Evolutionary conservation across 1,139 yeast species (phyloP).

Genomic region (Diutina siamensis): DNA sequence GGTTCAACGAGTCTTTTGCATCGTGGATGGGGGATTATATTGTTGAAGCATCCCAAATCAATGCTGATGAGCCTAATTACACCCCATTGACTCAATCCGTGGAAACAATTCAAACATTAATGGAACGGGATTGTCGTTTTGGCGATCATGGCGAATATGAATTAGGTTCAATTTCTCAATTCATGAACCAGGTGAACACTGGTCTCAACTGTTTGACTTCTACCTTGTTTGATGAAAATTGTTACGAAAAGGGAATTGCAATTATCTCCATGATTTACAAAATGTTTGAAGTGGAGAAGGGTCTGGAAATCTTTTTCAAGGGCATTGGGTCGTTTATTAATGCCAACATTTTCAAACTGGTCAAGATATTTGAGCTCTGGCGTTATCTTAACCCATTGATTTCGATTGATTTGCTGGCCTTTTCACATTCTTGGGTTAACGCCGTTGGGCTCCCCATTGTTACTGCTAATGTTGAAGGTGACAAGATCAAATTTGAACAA

Average conservation of each 20-base stretch:
- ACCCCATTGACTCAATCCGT: constrained; percentile 14
- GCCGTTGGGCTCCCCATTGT: constrained; percentile 49
- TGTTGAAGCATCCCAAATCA: constrained; percentile 14
- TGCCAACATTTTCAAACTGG: constrained; percentile 21
- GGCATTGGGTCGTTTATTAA: constrained; percentile 34
- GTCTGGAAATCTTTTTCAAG: constrained; percentile 17
- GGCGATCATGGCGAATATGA: constrained; percentile 14
- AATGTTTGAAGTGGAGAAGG: constrained; percentile 24
- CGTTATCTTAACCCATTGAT: constrained; percentile 21
- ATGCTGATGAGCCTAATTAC: constrained; percentile 15
- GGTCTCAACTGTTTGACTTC: constrained; percentile 30
- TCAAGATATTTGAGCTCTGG: constrained; percentile 54
- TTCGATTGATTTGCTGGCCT: constrained; percentile 23
- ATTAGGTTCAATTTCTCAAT: not conserved
- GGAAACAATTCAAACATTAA: constrained; percentile 16
- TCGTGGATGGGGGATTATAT: constrained; percentile 50
- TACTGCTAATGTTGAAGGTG: constrained; percentile 20
- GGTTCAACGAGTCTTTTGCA: constrained; percentile 72
- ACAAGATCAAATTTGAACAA: constrained; percentile 33
- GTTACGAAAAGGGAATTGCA: constrained; percentile 57
- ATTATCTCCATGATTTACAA: constrained; percentile 45
- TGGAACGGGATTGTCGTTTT: constrained; percentile 29
- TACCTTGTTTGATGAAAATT: constrained; percentile 35
- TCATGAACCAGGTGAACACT: constrained; percentile 18
- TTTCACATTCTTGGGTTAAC: constrained; percentile 49